These are phyloP conservation scores for Gyromitra esculenta DNA, from an alignment of 2,329 filamentous ascomycete species.

Conservation along the genomic window DNA sequence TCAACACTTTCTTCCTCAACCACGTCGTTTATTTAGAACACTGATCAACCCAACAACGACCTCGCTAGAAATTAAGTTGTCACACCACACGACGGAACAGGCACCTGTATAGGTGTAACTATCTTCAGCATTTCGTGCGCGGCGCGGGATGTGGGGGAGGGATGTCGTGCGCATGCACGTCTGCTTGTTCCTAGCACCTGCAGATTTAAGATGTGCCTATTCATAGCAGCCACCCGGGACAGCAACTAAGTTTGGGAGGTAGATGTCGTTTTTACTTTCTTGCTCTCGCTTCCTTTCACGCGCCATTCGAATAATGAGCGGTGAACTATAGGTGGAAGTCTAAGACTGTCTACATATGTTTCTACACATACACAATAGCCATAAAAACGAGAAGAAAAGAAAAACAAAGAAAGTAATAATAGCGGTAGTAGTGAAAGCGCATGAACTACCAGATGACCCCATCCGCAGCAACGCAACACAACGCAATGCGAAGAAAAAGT, in stretches of 20 bases:
- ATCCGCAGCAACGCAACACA: not conserved
- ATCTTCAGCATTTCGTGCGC: not conserved
- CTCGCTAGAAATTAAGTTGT: not conserved
- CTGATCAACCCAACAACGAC: not conserved
- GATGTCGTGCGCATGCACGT: not conserved
- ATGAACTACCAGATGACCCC: not conserved
- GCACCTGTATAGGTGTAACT: conserved; percentile 1
- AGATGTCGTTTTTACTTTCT: not conserved
- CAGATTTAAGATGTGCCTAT: conserved; percentile 6
- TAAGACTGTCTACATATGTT: not conserved
- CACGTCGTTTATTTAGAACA: not conserved
- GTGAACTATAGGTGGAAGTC: not conserved
- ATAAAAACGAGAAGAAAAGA: not conserved
- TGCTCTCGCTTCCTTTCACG: not conserved
- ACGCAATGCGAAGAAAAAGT: no score
- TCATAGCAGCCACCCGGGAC: not conserved
- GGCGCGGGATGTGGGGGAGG: not conserved
- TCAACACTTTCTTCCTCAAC: not conserved
- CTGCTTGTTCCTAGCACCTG: not conserved
- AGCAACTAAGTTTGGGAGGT: not conserved
- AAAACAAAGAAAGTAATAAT: not conserved
- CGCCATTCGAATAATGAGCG: not conserved
- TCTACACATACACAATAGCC: not conserved
- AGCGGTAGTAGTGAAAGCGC: not conserved
- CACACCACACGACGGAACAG: not conserved